A percentile compares a stretch with the other conserved stretches of the same genome.
Conservation (phyloP, 2,329 filamentous ascomycete species). For the Hypomyces rosellus region DNA sequence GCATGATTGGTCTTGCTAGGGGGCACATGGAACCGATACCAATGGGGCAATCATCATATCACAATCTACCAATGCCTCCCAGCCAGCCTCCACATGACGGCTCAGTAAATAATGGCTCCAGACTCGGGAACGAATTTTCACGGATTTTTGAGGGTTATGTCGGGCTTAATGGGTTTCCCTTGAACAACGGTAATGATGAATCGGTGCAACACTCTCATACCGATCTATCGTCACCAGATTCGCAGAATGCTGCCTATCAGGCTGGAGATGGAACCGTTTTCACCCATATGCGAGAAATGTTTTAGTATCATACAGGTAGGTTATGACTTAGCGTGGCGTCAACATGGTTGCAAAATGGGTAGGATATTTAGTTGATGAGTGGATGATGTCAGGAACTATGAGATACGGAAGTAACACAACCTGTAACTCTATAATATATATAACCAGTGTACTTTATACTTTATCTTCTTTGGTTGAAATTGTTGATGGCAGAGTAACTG, state of each 20-base stretch:
- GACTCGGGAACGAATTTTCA: slow-evolving; percentile 49
- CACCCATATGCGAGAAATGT: slow-evolving; percentile 32
- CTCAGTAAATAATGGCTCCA: slow-evolving; percentile 38
- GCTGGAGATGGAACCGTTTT: slow-evolving; percentile 28
- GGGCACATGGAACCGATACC: slow-evolving; percentile 26
- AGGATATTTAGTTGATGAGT: neutral
- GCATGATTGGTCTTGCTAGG: slow-evolving; percentile 49
- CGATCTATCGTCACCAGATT: slow-evolving; percentile 19
- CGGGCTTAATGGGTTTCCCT: slow-evolving; percentile 29
- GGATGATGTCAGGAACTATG: too few species aligned
- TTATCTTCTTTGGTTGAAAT: too few species aligned
- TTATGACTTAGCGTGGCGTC: neutral
- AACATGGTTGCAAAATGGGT: neutral
- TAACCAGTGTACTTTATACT: too few species aligned
- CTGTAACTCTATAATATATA: too few species aligned
- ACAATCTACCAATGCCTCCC: slow-evolving; percentile 15
- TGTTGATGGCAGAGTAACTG: too few species aligned
- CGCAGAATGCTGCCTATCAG: slow-evolving; percentile 18
- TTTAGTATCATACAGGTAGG: slow-evolving; percentile 15
- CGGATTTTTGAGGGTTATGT: slow-evolving; percentile 38
- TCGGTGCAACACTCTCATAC: slow-evolving; percentile 17
- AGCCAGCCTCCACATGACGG: neutral
- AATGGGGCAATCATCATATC: slow-evolving; percentile 23
- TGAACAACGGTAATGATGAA: slow-evolving; percentile 19
- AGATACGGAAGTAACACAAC: too few species aligned